Evolutionary conservation across 805 yeast species (phyloP), one percentile per base, ranked within the genome.

Genomic region (Yueomyces sp.): DNA sequence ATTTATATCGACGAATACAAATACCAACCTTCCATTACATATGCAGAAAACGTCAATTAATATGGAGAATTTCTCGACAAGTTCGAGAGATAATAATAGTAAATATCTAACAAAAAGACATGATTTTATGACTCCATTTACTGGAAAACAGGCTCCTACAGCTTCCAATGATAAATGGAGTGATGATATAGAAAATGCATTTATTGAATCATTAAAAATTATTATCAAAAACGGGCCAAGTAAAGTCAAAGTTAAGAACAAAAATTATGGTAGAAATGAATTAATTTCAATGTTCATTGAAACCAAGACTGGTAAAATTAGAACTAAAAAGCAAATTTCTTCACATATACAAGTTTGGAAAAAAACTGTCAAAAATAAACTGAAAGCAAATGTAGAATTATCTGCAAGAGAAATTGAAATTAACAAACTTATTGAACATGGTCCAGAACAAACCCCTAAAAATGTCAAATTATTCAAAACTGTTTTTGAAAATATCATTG

Each of bases 301-400:
- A 44, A 77, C 77, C 44, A 77, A 78, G 52, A 85, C 96, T 1
- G 90, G 92, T 38, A 85, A 85, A 61, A 59, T 67, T 41, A 76
- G 98, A 56, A 76, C 95, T 2, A 73, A 96, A 51, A 92, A 92
- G 59, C 98, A 90, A 68, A 95, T 90, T 2, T 81, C 94, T 2
- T 79, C 90, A 42, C 98, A 92, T 60, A 85, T 92, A 47, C 98
- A 90, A 67, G 97, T 90, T n/a, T 79, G 90, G 61, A 90, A 90
- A 63, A 86, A 90, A 42, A 53, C 64, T 4, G 58, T 60, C 12
- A 42, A 55, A 29, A 60, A 52, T 44, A 60, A 59, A 45, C 41
- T 56, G 26, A 40, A 55, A 26, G 51, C 54, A 34, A 47, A 51
- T 34, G 44, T 54, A 47, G 44, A 48, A 19, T 44, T 57, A 38